Evolutionary conservation across 345 rosid species (phyloP).

Genomic region (Theobroma cacao): DNA sequence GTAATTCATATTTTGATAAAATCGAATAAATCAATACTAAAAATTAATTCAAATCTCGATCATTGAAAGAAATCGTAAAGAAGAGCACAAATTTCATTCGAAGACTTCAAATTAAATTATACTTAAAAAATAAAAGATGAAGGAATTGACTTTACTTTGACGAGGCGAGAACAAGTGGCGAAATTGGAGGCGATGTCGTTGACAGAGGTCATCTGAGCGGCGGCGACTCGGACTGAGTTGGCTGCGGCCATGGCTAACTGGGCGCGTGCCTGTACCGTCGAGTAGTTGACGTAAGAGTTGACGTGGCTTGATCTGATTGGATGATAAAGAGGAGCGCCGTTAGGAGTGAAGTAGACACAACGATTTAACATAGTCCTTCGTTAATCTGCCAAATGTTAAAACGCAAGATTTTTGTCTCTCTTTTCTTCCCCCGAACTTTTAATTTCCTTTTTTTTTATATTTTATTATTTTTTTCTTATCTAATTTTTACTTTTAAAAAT

Average conservation of each 20-base stretch:
- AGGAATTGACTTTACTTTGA: slow-evolving; percentile 42
- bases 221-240: slow-evolving; percentile 74
- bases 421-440: neutral
- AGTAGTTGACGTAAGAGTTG: neutral
- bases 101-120: neutral
- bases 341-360: neutral
- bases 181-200: slow-evolving; percentile 78
- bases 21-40: neutral
- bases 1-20: neutral
- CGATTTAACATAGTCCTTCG: neutral
- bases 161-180: slow-evolving; percentile 87
- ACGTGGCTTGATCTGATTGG: neutral
- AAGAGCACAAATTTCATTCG: neutral
- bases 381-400: neutral
- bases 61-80: neutral
- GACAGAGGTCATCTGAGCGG: slow-evolving; percentile 95
- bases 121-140: neutral
- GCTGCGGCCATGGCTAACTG: slow-evolving; percentile 39
- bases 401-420: neutral
- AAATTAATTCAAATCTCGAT: neutral
- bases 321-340: neutral
- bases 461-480: neutral
- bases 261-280: slow-evolving; percentile 21
- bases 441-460: neutral
- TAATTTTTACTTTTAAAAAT: neutral